Conservation (phyloP, 768 basidiomycete genomes). For the Crucibulum laeve region DNA sequence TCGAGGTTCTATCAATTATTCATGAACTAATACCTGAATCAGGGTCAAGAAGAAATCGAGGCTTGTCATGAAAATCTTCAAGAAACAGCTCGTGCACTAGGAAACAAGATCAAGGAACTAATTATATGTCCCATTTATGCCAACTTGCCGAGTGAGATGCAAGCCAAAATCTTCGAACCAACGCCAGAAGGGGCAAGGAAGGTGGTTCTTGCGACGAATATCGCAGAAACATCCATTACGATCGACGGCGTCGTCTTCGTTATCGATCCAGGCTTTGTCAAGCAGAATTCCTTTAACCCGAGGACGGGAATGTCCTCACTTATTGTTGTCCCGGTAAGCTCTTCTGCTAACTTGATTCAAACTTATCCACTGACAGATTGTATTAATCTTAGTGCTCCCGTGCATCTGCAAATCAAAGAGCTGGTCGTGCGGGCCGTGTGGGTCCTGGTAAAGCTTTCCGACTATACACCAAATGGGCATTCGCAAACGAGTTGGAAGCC, state of each 20-base stretch:
- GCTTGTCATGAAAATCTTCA: constrained; percentile 93
- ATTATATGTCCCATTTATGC: constrained; percentile 98
- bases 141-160: constrained; percentile 99
- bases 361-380: not conserved
- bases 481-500: constrained; percentile 90
- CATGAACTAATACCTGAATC: constrained; percentile 8
- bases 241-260: constrained; percentile 99
- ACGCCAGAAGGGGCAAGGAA: constrained; percentile 96
- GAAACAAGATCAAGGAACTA: constrained; percentile 93
- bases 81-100: constrained; percentile 91
- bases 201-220: constrained; percentile 97
- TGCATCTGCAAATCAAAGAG: constrained; percentile 95
- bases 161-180: constrained; percentile 98
- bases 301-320: constrained; percentile 98
- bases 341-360: not conserved
- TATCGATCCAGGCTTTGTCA: constrained; percentile 98
- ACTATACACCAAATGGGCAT: constrained; percentile 99
- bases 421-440: constrained; percentile 95
- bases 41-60: constrained; percentile 99
- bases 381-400: constrained; percentile 72
- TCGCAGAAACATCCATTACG: constrained; percentile 99
- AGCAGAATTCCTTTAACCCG: constrained; percentile 98
- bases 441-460: constrained; percentile 98
- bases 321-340: constrained; percentile 86
- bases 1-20: constrained; percentile 2